Percentiles rank a stretch among this genome's conserved stretches.
Evolutionary conservation across 768 basidiomycete species (phyloP).

Genomic region (Aureoboletus auriporus): DNA sequence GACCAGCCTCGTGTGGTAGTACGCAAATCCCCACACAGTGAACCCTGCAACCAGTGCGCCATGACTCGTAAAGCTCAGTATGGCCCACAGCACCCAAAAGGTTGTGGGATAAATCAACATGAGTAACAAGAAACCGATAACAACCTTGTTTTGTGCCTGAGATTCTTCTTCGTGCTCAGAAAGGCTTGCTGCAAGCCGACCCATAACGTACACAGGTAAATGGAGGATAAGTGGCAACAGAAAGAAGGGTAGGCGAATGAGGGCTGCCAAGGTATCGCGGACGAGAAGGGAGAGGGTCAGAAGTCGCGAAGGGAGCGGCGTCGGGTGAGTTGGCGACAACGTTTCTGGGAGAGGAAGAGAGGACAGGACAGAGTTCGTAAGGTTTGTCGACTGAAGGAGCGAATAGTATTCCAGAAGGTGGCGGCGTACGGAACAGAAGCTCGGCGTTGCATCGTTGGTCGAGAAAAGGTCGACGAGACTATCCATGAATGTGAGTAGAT

Average conservation of each 20-base stretch:
- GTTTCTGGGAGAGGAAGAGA: conserved; percentile 80
- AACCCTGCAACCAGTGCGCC: conserved; percentile 70
- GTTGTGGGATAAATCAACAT: conserved; percentile 75
- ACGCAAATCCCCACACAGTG: conserved; percentile 71
- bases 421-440: conserved; percentile 58
- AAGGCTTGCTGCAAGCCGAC: conserved; percentile 66
- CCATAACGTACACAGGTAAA: conserved; percentile 81
- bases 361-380: conserved; percentile 83
- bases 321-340: conserved; percentile 73
- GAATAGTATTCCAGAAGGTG: conserved; percentile 86
- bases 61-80: conserved; percentile 69
- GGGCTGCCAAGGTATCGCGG: conserved; percentile 67
- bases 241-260: conserved; percentile 85
- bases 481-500: conserved; percentile 23
- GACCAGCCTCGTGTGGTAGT: conserved; percentile 83
- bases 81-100: conserved; percentile 83
- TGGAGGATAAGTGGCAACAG: conserved; percentile 80
- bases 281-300: conserved; percentile 74
- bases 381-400: conserved; percentile 71
- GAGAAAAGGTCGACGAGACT: conserved; percentile 90
- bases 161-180: conserved; percentile 89
- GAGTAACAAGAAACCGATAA: conserved; percentile 75
- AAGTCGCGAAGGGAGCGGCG: conserved; percentile 75
- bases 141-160: conserved; percentile 95
- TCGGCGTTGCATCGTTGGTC: conserved; percentile 55